Base-by-base conservation (phyloP, 1,139 yeast species). In the Pichia sp. region DNA sequence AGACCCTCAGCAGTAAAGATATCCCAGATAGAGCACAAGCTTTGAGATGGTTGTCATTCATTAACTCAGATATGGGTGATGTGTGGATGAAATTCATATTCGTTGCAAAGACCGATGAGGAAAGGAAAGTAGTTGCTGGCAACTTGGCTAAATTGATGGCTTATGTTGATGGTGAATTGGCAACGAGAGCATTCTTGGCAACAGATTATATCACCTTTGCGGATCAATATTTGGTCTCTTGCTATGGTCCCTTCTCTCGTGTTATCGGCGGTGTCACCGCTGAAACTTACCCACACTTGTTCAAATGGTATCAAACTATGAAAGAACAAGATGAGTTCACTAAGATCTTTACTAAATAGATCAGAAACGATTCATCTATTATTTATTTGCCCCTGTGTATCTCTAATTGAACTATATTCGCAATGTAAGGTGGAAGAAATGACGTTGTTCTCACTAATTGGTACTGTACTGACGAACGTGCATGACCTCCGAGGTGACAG, bases 1-100 rank as follows among this genome's bases (percentile, higher is more conserved):
- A 37, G 3, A 36, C 40, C 17, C 62, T 53, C 37, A 50, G 43
- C 31, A 60, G 61, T 35, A 53, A 53, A 47, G 53, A 53, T 49
- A 43, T 45, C 39, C 36, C 49, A 34, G 65, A 63, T 45, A 54
- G 57, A 52, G 64, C 65, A 33, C 55, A 54, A 48, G 53, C 58
- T 46, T 47, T 57, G 53, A 60, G 54, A 50, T 63, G 67, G 67
- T 39, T 56, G 39, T 60, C 66, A n/a, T 38, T 27, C 18, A 44
- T 58, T 44, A 61, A 58, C 55, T 39, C 53, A 17, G 67, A 64
- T 51, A 46, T 59, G 39, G 49, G 56, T 47, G 42, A 53, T 6
- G 45, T 39, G 5, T 33, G 27, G 34, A 33, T 17, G 10, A 15
- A 36, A n/a, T 31, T 14, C 11, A 28, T 38, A 8, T 22, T 24